Percentiles rank a stretch among this genome's conserved stretches.
Evolutionary conservation across 495 filamentous ascomycete genomes (phyloP).

Genomic region (Aspergillus haitiensis): DNA sequence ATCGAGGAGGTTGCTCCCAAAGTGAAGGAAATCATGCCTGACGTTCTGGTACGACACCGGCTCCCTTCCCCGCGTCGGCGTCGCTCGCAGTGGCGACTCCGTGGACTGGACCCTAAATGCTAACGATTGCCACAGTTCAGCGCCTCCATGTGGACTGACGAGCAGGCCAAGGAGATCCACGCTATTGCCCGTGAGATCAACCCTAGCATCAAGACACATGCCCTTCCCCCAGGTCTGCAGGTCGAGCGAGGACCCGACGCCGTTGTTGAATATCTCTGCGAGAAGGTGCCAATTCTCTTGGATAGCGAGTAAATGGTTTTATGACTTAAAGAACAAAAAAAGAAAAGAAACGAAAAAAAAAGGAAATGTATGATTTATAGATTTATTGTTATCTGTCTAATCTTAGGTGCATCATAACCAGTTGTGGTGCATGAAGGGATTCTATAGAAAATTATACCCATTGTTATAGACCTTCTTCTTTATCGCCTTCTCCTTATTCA

Average conservation of each 20-base stretch:
- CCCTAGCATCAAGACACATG: constrained; percentile 57
- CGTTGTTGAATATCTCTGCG: constrained; percentile 62
- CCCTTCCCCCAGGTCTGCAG: constrained; percentile 64
- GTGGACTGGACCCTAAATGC: not conserved
- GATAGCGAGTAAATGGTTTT: constrained; percentile 24
- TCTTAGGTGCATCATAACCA: too few relatives aligned
- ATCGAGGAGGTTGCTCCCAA: constrained; percentile 55
- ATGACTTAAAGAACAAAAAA: not conserved
- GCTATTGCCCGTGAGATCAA: constrained; percentile 52
- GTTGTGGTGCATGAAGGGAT: too few relatives aligned
- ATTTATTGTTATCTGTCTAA: too few relatives aligned
- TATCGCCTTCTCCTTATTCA: too few relatives aligned
- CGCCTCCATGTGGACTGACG: constrained; percentile 67
- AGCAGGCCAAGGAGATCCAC: constrained; percentile 56
- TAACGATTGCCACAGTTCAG: constrained; percentile 49
- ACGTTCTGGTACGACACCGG: constrained; percentile 46
- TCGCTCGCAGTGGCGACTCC: not conserved
- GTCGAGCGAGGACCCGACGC: constrained; percentile 64
- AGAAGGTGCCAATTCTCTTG: constrained; percentile 56
- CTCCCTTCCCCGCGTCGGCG: constrained; percentile 22
- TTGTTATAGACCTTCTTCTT: too few relatives aligned
- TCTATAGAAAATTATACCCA: too few relatives aligned
- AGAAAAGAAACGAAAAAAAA: too few relatives aligned
- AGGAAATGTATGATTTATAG: too few relatives aligned
- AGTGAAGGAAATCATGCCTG: constrained; percentile 49